Percentiles rank a stretch among this genome's conserved stretches.
Evolutionary conservation across 2,329 filamentous ascomycete genomes (phyloP).

Genomic region (Xylariaceae sp.): DNA sequence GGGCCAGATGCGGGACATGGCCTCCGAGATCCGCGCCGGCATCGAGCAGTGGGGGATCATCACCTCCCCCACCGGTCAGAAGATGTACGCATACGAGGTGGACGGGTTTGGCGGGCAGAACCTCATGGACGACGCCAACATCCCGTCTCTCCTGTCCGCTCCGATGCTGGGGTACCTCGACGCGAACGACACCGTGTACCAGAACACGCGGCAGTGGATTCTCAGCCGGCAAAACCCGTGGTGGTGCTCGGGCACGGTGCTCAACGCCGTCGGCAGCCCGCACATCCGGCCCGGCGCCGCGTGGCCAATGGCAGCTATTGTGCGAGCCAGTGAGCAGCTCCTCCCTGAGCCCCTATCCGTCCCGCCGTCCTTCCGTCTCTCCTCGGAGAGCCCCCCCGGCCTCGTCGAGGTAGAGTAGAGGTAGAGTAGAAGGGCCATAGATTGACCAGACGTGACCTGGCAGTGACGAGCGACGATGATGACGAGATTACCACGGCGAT

Average conservation of each 20-base stretch:
- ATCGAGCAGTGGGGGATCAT: constrained; percentile 67
- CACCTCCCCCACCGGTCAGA: constrained; percentile 15
- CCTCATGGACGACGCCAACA: constrained; percentile 67
- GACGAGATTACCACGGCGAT: constrained; percentile 65
- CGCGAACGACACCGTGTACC: constrained; percentile 57
- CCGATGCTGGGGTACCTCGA: constrained; percentile 56
- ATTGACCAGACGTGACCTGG: no score
- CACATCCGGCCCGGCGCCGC: constrained; percentile 54
- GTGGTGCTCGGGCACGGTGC: constrained; percentile 57
- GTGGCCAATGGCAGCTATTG: constrained; percentile 51
- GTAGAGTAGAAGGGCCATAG: no score
- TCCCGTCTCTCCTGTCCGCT: constrained; percentile 58
- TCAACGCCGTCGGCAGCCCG: constrained; percentile 65
- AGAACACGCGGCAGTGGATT: constrained; percentile 73
- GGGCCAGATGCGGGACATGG: constrained; percentile 47
- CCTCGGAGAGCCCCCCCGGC: no score
- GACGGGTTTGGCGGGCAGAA: constrained; percentile 63
- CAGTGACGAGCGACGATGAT: constrained; percentile 61
- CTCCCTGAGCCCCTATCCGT: no score
- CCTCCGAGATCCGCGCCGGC: constrained; percentile 56
- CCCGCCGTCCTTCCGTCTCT: no score
- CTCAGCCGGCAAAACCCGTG: constrained; percentile 73
- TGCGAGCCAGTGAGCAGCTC: no score
- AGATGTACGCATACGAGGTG: constrained; percentile 72
- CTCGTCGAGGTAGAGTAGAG: no score